phyloP scores from a whole-genome alignment of 768 basidiomycete genomes.

The Tricholoma terreum region DNA sequence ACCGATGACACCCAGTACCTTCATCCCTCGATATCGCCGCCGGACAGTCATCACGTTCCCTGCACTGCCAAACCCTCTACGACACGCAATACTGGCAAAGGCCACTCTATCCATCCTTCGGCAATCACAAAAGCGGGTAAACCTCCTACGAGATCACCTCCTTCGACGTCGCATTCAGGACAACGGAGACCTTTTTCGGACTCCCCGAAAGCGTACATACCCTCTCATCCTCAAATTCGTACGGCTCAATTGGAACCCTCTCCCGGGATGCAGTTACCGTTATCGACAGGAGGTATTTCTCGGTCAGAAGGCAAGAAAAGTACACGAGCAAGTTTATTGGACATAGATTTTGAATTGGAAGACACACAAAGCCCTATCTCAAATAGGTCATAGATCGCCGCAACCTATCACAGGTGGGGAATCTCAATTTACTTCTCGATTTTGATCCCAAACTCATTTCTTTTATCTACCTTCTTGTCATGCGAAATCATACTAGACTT shows the following conservation, averaged over 20 bases:
- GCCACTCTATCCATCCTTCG: not conserved
- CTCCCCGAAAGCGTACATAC: constrained; percentile 30
- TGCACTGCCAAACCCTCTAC: not conserved
- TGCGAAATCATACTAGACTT: too few relatives aligned
- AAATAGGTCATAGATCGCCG: not conserved
- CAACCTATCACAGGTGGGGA: not conserved
- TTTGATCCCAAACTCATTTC: too few relatives aligned
- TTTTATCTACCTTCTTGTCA: too few relatives aligned
- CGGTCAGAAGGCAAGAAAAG: not conserved
- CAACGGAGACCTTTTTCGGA: constrained; percentile 32
- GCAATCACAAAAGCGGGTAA: constrained; percentile 14
- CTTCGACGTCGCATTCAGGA: constrained; percentile 1
- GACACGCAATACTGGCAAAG: not conserved
- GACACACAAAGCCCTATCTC: constrained; percentile 2
- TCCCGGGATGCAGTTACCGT: constrained; percentile 48
- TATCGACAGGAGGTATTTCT: constrained; percentile 1
- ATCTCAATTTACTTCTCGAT: not conserved
- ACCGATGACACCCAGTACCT: not conserved
- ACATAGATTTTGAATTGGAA: constrained; percentile 11
- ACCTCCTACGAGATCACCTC: not conserved
- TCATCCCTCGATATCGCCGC: not conserved
- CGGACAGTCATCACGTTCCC: not conserved
- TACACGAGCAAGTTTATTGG: constrained; percentile 1
- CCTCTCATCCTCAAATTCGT: constrained; percentile 35
- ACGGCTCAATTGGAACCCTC: constrained; percentile 56